phyloP scores from a whole-genome alignment of 2,329 filamentous ascomycete genomes.

The Orbilia javanica region DNA sequence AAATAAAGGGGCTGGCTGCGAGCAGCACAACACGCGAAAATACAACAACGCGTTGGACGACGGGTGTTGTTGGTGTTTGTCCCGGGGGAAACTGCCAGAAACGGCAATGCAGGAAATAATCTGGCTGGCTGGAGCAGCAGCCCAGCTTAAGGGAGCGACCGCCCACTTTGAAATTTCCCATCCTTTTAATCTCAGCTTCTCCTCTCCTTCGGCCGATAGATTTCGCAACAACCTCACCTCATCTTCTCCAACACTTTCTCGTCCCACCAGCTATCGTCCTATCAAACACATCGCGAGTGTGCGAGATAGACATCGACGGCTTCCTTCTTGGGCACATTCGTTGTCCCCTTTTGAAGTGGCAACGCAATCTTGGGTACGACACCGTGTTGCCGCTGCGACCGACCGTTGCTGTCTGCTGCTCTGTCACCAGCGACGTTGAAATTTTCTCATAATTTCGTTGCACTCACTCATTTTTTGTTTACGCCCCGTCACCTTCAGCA shows the following conservation, averaged over 20 bases:
- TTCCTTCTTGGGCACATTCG: not conserved
- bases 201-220: conserved; percentile 58
- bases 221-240: conserved; percentile 59
- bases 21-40: not conserved
- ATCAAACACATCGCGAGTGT: conserved; percentile 23
- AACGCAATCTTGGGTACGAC: not conserved
- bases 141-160: conserved; percentile 54
- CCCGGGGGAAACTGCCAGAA: conserved; percentile 15
- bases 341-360: not conserved
- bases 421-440: conserved; percentile 17
- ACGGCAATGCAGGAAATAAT: conserved; percentile 41
- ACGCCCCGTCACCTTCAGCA: not conserved
- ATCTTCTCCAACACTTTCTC: conserved; percentile 47
- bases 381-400: conserved; percentile 7
- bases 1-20: conserved; percentile 25
- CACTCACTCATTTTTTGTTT: conserved; percentile 14
- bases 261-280: conserved; percentile 24
- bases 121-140: conserved; percentile 37
- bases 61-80: conserved; percentile 26
- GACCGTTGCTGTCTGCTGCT: not conserved
- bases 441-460: conserved; percentile 29
- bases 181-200: conserved; percentile 28
- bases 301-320: conserved; percentile 1
- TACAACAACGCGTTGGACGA: conserved; percentile 6
- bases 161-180: conserved; percentile 53